These are phyloP conservation scores for Microbotryum saponariae DNA, from an alignment of 1,284 basidiomycete genomes.

Conservation along the genomic window DNA sequence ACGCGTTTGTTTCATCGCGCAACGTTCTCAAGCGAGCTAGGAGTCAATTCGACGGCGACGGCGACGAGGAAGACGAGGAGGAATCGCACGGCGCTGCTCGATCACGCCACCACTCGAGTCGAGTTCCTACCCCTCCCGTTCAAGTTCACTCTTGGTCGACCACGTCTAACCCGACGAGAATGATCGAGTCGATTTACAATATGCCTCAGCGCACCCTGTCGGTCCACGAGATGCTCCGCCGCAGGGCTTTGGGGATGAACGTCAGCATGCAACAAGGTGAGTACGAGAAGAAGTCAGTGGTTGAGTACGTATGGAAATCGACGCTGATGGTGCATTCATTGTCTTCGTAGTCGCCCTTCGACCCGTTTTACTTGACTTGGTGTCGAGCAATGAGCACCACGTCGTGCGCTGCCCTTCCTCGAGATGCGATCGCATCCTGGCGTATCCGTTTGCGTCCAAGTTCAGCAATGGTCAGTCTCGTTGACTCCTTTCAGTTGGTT, in stretches of 20 bases:
- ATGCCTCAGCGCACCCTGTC: conserved; percentile 10
- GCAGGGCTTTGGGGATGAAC: conserved; percentile 15
- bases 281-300: neutral
- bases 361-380: conserved; percentile 16
- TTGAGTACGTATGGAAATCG: neutral
- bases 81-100: neutral
- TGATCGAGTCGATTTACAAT: conserved; percentile 1
- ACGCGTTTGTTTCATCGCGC: neutral
- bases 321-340: neutral
- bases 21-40: too few species aligned
- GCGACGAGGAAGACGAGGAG: conserved; percentile 3
- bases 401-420: conserved; percentile 28
- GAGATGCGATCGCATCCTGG: conserved; percentile 18
- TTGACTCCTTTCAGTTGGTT: accelerated
- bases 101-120: neutral
- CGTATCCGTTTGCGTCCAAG: conserved; percentile 33
- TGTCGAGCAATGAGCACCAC: conserved; percentile 32
- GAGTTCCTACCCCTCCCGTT: neutral
- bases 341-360: conserved; percentile 14
- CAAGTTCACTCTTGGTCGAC: neutral
- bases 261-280: conserved; percentile 6
- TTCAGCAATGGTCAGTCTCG: conserved; percentile 27
- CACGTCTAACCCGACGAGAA: neutral
- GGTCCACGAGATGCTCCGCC: conserved; percentile 11
- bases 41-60: too few species aligned